Percentiles rank a stretch among this genome's conserved stretches.
Conservation (phyloP, 805 yeast species). For the Starmerella etchellsii region DNA sequence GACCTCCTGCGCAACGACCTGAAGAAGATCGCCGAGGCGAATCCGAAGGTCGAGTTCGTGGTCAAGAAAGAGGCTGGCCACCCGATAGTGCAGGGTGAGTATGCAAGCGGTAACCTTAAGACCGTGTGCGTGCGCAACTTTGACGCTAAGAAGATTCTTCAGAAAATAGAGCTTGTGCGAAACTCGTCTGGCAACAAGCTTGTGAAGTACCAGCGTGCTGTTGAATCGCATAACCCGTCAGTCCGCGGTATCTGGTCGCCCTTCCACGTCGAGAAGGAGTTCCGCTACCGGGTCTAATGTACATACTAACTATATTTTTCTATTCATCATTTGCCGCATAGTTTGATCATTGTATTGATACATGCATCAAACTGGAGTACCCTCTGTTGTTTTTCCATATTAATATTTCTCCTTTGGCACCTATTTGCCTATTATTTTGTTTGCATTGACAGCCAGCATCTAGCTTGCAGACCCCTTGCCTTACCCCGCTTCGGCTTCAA, state of each 20-base stretch:
- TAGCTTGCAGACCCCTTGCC: too few relatives aligned
- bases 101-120: conserved; percentile 36
- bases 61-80: conserved; percentile 66
- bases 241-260: conserved; percentile 99
- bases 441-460: too few relatives aligned
- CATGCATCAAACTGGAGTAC: too few relatives aligned
- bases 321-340: background rate
- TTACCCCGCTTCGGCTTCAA: too few relatives aligned
- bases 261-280: conserved; percentile 51
- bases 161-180: conserved; percentile 49
- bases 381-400: too few relatives aligned
- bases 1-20: conserved; percentile 47
- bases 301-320: background rate
- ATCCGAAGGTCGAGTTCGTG: conserved; percentile 61
- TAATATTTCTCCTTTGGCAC: too few relatives aligned
- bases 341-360: background rate
- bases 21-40: conserved; percentile 41
- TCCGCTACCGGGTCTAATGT: conserved; percentile 35
- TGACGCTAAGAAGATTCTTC: conserved; percentile 45
- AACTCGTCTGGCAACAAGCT: conserved; percentile 57
- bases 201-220: conserved; percentile 58
- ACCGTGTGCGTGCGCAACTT: conserved; percentile 68
- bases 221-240: conserved; percentile 63
- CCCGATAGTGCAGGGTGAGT: conserved; percentile 57
- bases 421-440: too few relatives aligned